These are phyloP conservation scores for Amoeboaphelidium protococcarum DNA, from an alignment of 371 early-diverging fungal species.

Conservation along the genomic window DNA sequence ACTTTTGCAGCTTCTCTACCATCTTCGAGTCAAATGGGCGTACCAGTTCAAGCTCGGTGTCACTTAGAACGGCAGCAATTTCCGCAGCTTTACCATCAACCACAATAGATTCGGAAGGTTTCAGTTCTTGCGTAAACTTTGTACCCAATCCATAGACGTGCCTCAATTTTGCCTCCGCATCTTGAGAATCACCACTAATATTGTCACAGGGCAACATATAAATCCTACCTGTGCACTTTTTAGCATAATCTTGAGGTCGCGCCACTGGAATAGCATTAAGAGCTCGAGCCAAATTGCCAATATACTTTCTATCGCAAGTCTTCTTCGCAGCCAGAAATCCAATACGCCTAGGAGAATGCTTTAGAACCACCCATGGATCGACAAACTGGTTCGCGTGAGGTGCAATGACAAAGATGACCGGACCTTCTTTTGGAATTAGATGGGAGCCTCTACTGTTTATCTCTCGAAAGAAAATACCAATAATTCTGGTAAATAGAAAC, in stretches of 20 bases:
- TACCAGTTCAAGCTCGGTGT: slow-evolving; percentile 23
- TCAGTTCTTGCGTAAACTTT: background rate
- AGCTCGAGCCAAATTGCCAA: slow-evolving; percentile 50
- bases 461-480: slow-evolving; percentile 66
- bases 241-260: slow-evolving; percentile 65
- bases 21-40: slow-evolving; percentile 1
- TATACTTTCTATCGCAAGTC: slow-evolving; percentile 44
- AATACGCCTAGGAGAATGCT: slow-evolving; percentile 41
- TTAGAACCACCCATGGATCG: slow-evolving; percentile 56
- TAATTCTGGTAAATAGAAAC: slow-evolving; percentile 28
- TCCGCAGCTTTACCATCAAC: slow-evolving; percentile 26
- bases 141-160: background rate
- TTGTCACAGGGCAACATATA: slow-evolving; percentile 7
- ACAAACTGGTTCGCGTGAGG: slow-evolving; percentile 94
- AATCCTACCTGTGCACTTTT: slow-evolving; percentile 37
- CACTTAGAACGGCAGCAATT: slow-evolving; percentile 44
- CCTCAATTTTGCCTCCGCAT: slow-evolving; percentile 19
- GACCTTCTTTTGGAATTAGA: slow-evolving; percentile 31
- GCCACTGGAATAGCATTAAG: slow-evolving; percentile 62
- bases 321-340: slow-evolving; percentile 58
- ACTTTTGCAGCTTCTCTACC: background rate
- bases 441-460: slow-evolving; percentile 56
- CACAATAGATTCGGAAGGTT: slow-evolving; percentile 17
- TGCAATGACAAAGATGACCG: slow-evolving; percentile 14
- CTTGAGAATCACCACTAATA: slow-evolving; percentile 30